Percentiles rank a stretch among this genome's conserved stretches.
Conservation (phyloP, 2,329 filamentous ascomycete genomes). For the Colletotrichum liriopes region DNA sequence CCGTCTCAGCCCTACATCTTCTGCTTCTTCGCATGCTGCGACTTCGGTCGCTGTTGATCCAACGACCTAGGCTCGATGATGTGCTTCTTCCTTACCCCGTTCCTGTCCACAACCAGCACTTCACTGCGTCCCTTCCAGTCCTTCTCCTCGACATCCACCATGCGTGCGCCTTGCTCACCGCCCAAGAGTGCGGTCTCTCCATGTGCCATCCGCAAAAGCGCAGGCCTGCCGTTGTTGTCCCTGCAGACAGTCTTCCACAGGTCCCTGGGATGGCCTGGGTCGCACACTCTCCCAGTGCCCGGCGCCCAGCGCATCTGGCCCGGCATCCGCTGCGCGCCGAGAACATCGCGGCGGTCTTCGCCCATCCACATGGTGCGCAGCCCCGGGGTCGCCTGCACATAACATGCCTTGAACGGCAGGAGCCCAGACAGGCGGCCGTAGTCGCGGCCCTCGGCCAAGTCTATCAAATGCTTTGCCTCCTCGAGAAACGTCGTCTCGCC, state of each 20-base stretch:
- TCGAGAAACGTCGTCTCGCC: constrained; percentile 14
- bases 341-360: constrained; percentile 60
- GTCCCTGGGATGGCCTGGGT: constrained; percentile 27
- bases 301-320: constrained; percentile 50
- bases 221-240: constrained; percentile 23
- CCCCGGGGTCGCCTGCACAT: constrained; percentile 58
- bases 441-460: constrained; percentile 39
- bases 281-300: constrained; percentile 32
- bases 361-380: constrained; percentile 57
- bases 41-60: not conserved
- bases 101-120: constrained; percentile 19
- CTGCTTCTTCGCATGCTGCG: constrained; percentile 5
- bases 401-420: constrained; percentile 60
- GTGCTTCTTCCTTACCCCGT: constrained; percentile 24
- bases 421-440: constrained; percentile 57
- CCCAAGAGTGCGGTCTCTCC: not conserved
- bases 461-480: constrained; percentile 4
- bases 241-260: constrained; percentile 21
- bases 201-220: constrained; percentile 37
- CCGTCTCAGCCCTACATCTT: not conserved
- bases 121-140: constrained; percentile 40
- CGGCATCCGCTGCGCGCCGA: constrained; percentile 59
- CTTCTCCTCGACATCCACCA: constrained; percentile 37
- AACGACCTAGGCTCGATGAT: constrained; percentile 34
- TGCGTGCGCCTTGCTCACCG: not conserved